Conservation (phyloP, 768 basidiomycete genomes). For the Leccinum sublutescens region DNA sequence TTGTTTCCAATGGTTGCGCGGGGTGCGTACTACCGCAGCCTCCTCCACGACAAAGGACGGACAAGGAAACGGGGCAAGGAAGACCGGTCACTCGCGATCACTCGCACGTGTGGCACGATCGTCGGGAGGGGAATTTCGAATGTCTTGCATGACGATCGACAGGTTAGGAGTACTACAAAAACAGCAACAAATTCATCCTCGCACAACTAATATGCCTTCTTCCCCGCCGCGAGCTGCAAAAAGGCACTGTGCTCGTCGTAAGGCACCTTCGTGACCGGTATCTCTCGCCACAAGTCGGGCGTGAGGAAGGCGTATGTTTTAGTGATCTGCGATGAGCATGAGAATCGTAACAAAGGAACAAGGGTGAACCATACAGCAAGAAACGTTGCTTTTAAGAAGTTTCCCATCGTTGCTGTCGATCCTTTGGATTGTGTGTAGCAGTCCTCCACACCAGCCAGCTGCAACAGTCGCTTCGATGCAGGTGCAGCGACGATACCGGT, state of each 20-base stretch:
- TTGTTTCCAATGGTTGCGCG: neutral
- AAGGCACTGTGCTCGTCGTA: conserved; percentile 96
- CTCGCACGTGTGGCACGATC: neutral
- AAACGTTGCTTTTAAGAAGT: conserved; percentile 98
- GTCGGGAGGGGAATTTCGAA: neutral
- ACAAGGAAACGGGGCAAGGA: neutral
- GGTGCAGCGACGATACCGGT: conserved; percentile 99
- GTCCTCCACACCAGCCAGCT: conserved; percentile 97
- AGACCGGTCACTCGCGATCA: neutral
- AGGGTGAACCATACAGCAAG: conserved; percentile 61
- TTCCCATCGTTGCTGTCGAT: conserved; percentile 97
- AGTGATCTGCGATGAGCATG: conserved; percentile 62
- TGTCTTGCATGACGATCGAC: neutral
- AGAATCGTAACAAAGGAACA: conserved; percentile 2
- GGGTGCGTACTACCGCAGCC: neutral
- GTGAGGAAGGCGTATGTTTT: conserved; percentile 99
- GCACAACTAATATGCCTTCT: conserved; percentile 58
- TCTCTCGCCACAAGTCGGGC: conserved; percentile 96
- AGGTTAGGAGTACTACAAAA: neutral
- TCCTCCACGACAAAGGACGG: neutral
- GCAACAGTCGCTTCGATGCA: conserved; percentile 92
- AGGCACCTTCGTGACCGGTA: conserved; percentile 82
- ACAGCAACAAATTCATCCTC: neutral
- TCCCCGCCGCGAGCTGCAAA: conserved; percentile 78
- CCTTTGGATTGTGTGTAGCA: conserved; percentile 98